Evolutionary conservation across 108 stramenopile species (phyloP), one percentile per base, ranked within the genome.

Genomic region (Conticribra weissflogii): DNA sequence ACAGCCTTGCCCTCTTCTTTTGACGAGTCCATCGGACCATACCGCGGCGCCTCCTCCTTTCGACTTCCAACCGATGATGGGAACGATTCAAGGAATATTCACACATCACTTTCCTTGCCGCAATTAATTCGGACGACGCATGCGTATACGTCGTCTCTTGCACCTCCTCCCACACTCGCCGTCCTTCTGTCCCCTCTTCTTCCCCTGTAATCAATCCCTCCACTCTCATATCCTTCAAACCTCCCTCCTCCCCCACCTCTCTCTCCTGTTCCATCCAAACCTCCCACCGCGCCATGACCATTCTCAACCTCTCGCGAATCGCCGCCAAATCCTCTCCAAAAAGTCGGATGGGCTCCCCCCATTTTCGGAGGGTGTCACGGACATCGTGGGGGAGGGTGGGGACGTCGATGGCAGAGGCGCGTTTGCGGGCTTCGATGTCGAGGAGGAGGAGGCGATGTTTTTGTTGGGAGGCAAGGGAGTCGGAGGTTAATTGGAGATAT

Each of bases 291-390:
- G 89, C 92, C 70, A 96, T 45, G 47, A 81, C 78, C 78, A 86
- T 71, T 14, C 92, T 84, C 73, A 96, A 62, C 30, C 96, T 87
- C 54, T 93, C 82, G 25, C 96, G 85, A 29, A 93, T 85, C 72
- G 88, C 88, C 32, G 91, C 92, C 57, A 88, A 78, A 67, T 93
- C 89, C 67, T 97, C 96, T n/a, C 96, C 96, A 74, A 97, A 97
- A 29, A 97, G 66, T 27, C 92, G 81, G 8, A 95, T 82, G 24
- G 96, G 96, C 27, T 83, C 74, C 18, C 92, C 89, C 66, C 87
- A 29, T 19, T 30, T 19, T 18, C 96, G 92, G 25, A 97, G 73
- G 15, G 78, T 80, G 24, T 66, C 69, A 16, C 88, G 81, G 3
- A 97, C 93, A 45, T 95, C 86, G 9, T 80, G 57, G 2, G 89